Conservation (phyloP, 2,329 filamentous ascomycete genomes). For the Scytalidium sp. region DNA sequence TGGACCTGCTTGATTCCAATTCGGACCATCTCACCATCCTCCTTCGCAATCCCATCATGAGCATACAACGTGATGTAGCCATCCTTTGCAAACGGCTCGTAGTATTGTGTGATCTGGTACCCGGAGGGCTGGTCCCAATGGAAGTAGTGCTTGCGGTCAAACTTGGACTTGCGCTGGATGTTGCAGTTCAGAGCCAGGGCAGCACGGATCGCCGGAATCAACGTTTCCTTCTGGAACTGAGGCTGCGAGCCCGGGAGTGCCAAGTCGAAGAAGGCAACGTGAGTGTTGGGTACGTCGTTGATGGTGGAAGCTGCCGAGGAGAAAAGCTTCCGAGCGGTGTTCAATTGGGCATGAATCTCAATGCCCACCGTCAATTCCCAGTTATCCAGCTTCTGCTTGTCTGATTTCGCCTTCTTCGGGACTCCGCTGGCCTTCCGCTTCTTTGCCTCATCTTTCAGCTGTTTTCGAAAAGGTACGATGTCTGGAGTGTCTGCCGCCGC, state of each 20-base stretch:
- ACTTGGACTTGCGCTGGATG: slow-evolving; percentile 73
- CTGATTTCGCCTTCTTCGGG: slow-evolving; percentile 26
- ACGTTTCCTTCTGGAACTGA: slow-evolving; percentile 74
- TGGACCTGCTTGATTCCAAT: slow-evolving; percentile 92
- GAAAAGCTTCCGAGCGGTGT: slow-evolving; percentile 86
- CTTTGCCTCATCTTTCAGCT: slow-evolving; percentile 66
- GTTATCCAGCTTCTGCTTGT: slow-evolving; percentile 41
- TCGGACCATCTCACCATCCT: slow-evolving; percentile 66
- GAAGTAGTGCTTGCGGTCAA: slow-evolving; percentile 98
- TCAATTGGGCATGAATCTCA: slow-evolving; percentile 95
- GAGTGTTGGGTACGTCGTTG: slow-evolving; percentile 74
- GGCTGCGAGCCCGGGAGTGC: slow-evolving; percentile 89
- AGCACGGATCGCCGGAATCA: slow-evolving; percentile 87
- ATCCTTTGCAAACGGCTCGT: slow-evolving; percentile 66
- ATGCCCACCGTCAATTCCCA: slow-evolving; percentile 97
- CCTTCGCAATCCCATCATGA: slow-evolving; percentile 75
- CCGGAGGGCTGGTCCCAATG: slow-evolving; percentile 97
- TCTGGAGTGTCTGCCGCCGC: slow-evolving; percentile 6
- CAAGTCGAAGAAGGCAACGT: slow-evolving; percentile 84
- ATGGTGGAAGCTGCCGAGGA: slow-evolving; percentile 66
- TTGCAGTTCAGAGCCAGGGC: slow-evolving; percentile 80
- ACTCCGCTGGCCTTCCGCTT: slow-evolving; percentile 37
- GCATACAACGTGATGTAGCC: slow-evolving; percentile 69
- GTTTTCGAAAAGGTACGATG: slow-evolving; percentile 59
- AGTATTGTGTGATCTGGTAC: slow-evolving; percentile 98